Evolutionary conservation across 2,329 filamentous ascomycete genomes (phyloP).

Genomic region (Penicillium occitanis): DNA sequence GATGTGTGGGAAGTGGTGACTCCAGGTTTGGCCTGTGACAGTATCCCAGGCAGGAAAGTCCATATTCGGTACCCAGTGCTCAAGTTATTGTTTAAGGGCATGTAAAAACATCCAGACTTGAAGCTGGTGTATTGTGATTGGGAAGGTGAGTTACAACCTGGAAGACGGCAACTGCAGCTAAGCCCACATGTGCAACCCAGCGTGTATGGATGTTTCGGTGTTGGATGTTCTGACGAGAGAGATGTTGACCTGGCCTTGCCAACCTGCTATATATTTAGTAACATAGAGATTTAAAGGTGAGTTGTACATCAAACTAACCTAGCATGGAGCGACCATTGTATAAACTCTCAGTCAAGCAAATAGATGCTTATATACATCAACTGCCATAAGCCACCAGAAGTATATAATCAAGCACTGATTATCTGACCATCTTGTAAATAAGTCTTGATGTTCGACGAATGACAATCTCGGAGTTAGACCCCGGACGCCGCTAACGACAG

Average conservation of each 20-base stretch:
- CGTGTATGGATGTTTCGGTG: neutral
- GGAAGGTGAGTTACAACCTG: neutral
- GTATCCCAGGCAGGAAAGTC: constrained; percentile 36
- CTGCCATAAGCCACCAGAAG: neutral
- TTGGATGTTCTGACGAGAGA: neutral
- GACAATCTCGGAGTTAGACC: neutral
- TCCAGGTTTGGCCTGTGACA: constrained; percentile 53
- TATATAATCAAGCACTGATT: neutral
- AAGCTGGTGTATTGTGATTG: neutral
- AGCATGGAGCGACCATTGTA: neutral
- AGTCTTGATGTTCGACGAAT: neutral
- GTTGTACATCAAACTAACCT: neutral
- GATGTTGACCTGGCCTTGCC: neutral
- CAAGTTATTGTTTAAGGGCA: too few relatives aligned
- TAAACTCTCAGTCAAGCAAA: neutral
- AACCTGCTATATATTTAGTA: neutral
- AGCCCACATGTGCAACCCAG: neutral
- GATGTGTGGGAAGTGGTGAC: constrained; percentile 54
- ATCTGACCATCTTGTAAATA: neutral
- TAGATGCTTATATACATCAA: neutral
- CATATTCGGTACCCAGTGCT: constrained; percentile 44
- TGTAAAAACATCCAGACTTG: neutral
- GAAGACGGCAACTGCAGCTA: neutral
- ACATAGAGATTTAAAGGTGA: neutral
- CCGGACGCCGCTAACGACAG: constrained; percentile 10